Evolutionary conservation across 352 stramenopile species (phyloP), one percentile per base, ranked within the genome.

Genomic region (Achlya hypogyna): DNA sequence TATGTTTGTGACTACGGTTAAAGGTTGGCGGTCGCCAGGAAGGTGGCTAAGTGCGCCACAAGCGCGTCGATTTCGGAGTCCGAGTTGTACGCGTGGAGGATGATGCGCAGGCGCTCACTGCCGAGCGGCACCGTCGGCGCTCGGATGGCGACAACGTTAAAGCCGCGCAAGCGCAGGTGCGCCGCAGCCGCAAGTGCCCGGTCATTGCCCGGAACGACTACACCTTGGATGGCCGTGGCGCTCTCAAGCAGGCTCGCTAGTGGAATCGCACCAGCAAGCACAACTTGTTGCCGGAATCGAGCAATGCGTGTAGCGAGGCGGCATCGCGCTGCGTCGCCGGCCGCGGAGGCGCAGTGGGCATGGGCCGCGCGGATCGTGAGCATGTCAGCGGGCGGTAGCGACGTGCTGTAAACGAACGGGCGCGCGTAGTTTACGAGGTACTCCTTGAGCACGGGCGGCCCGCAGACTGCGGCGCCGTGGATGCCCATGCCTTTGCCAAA

Each of bases 341-440:
- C 71, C 2, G 38, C 38, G n/a, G 12, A n/a, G 18, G 78, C 80
- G 71, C 97, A 92, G 51, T 88, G 89, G 56, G 96, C 79, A 69
- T 98, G 96, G 4, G 86, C 84, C 63, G 87, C 87, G 59, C 86
- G 74, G 51, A 98, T 96, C 1, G 81, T 81, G 25, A 95, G 78
- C 53, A 98, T 80, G 65, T 96, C 90, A 74, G 98, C 86, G 23
- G 93, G 81, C 5, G 95, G 89, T 20, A 98, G 82, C 31, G 95
- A 86, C 18, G 96, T 99, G 25, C 93, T 98, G 81, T 99, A 99
- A 67, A 99, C 94, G 74, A 99, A 97, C 29, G 96, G 96, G 49
- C 95, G 81, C 47, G 90, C 95, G 77, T 98, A 99, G 79, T 99
- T 99, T 60, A 97, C 79, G 23, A 98, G 74, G 74, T 97, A 99